Conservation (phyloP, 1,284 basidiomycete species). For the Heimioporus retisporus region DNA sequence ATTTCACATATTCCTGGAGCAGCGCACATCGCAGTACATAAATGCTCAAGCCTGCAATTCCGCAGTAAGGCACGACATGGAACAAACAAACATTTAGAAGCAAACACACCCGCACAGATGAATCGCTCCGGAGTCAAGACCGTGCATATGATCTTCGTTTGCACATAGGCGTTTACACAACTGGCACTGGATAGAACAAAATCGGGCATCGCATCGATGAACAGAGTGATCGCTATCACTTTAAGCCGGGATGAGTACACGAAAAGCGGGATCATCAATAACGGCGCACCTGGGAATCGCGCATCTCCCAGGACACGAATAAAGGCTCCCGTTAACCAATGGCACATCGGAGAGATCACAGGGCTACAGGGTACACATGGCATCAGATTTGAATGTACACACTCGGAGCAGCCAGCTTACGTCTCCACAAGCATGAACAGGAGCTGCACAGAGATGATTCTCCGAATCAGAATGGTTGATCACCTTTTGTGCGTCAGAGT, state of each 20-base stretch:
- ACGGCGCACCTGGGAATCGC: constrained; percentile 52
- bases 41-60: constrained; percentile 50
- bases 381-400: neutral
- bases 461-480: constrained; percentile 51
- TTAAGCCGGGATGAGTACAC: neutral
- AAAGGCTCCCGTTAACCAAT: constrained; percentile 40
- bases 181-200: constrained; percentile 62
- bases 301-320: constrained; percentile 56
- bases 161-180: constrained; percentile 63
- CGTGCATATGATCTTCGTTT: constrained; percentile 61
- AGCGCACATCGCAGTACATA: constrained; percentile 54
- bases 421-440: constrained; percentile 62
- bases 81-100: constrained; percentile 27
- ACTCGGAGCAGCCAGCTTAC: constrained; percentile 40
- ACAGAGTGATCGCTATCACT: constrained; percentile 57
- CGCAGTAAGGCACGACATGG: neutral
- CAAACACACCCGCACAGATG: constrained; percentile 68
- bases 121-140: constrained; percentile 47
- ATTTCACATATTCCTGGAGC: constrained; percentile 63
- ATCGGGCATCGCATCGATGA: constrained; percentile 59
- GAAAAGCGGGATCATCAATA: neutral
- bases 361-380: constrained; percentile 45
- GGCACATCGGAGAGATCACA: constrained; percentile 52
- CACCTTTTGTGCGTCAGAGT: constrained; percentile 44
- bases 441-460: constrained; percentile 62